Evolutionary conservation across 306 rosid species (phyloP).

Genomic region (Rubus parviflorus): DNA sequence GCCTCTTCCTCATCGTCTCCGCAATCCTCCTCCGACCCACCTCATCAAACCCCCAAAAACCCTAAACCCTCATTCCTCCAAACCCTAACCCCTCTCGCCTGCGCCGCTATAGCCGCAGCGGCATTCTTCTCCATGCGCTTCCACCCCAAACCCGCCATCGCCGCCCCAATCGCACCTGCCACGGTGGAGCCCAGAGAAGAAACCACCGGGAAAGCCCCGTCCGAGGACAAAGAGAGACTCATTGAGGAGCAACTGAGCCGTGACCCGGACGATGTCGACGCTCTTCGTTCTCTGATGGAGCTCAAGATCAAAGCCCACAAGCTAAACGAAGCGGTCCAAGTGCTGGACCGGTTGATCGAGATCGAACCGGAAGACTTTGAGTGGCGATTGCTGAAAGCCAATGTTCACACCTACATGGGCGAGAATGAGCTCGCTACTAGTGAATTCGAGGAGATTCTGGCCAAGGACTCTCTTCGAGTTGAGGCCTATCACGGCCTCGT

Average conservation of each 20-base stretch:
- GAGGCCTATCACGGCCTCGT: constrained; percentile 84
- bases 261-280: constrained; percentile 48
- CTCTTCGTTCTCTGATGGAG: constrained; percentile 59
- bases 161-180: constrained; percentile 38
- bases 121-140: constrained; percentile 54
- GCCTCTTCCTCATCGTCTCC: constrained; percentile 29
- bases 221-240: constrained; percentile 40
- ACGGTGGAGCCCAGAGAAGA: constrained; percentile 33
- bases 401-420: constrained; percentile 45
- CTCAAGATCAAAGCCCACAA: constrained; percentile 41
- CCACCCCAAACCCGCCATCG: constrained; percentile 40
- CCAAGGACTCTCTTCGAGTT: constrained; percentile 51
- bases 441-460: constrained; percentile 54
- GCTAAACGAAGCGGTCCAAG: constrained; percentile 54
- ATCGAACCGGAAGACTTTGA: constrained; percentile 69
- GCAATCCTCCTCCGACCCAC: constrained; percentile 18
- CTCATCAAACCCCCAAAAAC: constrained; percentile 24
- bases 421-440: constrained; percentile 46
- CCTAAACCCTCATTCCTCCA: constrained; percentile 33
- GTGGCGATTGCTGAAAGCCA: constrained; percentile 71
- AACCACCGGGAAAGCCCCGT: constrained; percentile 14
- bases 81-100: constrained; percentile 47
- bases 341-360: constrained; percentile 51
- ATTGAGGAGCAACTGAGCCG: constrained; percentile 45
- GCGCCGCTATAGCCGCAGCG: constrained; percentile 51